Evolutionary conservation across 345 rosid genomes (phyloP), one percentile per base, ranked within the genome.

Genomic region (Litchi chinensis): DNA sequence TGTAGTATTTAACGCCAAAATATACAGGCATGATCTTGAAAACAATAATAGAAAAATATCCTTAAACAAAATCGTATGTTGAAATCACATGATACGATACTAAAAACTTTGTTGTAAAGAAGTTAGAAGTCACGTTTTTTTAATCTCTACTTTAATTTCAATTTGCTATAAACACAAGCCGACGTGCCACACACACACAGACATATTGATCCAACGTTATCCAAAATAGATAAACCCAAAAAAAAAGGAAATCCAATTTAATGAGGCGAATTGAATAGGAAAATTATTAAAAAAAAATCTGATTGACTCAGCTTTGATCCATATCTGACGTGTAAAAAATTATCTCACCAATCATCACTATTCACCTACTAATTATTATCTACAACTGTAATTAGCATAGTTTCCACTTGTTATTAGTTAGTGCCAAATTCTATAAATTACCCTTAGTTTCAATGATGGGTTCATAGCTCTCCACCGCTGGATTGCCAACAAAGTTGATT

Each of bases 171-270:
- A 43, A 54, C 70, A 37, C 46, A 32, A 8, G 62, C 75, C 37
- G 68, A 60, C 56, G 73, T 43, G 64, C 57, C 78, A 44, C 22
- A 32, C 13, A 52, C 59, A 0, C 59, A 54, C n/a, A 8, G 41
- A 62, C 57, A 43, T 24, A 9, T 24, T 46, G 39, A 70, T 68
- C 77, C 73, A 78, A 75, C 85, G 60, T 85, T 88, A 88, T 85
- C 90, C 88, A 52, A 56, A 57, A 5, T 3, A 26, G 86, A 88
- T 79, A 80, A 80, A 80, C 77, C 62, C 68, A 39, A 76, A 21
- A 2, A 65, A 13, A 41, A 7, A 65, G 77, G 37, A 32, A 32
- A 32, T 32, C 37, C 3, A 2, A 32, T 32, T 32, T 3, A 74
- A 1, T 18, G 41, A 68, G 0, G 52, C 0, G 12, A 46, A 7